Evolutionary conservation across 2,329 filamentous ascomycete genomes (phyloP), one percentile per base, ranked within the genome.

Genomic region (Verticillium albo-atrum): DNA sequence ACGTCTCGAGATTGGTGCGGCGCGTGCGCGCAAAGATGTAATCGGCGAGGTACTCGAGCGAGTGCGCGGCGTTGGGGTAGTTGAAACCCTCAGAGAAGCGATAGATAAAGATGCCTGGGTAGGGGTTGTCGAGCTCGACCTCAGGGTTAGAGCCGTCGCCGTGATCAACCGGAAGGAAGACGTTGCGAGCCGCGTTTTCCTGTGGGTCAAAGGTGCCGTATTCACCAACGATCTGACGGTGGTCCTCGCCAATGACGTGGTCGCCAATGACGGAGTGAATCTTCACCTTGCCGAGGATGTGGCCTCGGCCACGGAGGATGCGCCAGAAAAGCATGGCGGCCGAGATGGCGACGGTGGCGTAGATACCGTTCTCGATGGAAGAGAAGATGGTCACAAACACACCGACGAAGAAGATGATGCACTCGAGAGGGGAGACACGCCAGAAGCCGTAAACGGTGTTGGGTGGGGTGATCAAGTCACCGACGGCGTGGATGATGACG

Each of bases 391-490:
- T 96, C 55, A 97, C 90, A 32, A 97, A 75, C 1, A 99, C 93
- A 74, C 95, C 95, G 14, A 91, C 84, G 67, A 98, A 94, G 81
- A 97, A 99, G 71, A 98, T 92, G 55, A 95, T 67, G 0, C 96
- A 90, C 71, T 99, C 95, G 2, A 97, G 71, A 0, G 95, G 95
- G 0, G 92, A 95, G 6, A 97, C 91, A 50, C 88, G 85, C 94
- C 94, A 99, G 77, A 98, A 99, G 68, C 95, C 90, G 74, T 97
- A 97, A 14, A 98, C 83, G 0, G 90, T 93, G 71, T 96, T 92
- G 4, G 94, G 94, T 0, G 92, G 88, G 0, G 93, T 96, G 71
- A 98, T 91, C 58, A 99, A 78, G 71, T 98, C 94, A 60, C 91
- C 90, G 2, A 98, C 94, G 3, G 95, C 95, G 72, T 98, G 94